These are phyloP conservation scores for Hortiboletus campestris DNA, from an alignment of 768 basidiomycete genomes.

Conservation along the genomic window DNA sequence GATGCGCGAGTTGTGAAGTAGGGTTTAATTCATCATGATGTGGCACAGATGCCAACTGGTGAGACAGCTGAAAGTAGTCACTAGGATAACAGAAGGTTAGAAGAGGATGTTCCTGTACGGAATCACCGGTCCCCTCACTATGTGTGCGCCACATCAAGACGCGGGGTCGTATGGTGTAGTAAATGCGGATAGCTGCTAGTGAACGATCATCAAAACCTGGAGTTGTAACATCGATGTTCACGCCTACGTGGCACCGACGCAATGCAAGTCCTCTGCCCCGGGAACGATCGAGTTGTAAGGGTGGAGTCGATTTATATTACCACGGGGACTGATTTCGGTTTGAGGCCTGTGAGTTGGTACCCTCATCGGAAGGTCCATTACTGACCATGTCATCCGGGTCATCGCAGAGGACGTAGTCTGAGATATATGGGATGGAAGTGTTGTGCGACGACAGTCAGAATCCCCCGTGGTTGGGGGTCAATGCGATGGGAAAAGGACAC, in stretches of 20 bases:
- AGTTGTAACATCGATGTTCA: not conserved
- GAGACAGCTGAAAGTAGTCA: not conserved
- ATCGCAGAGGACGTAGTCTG: slow-evolving; percentile 5
- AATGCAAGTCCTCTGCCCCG: not conserved
- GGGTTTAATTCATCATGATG: not conserved
- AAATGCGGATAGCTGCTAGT: slow-evolving; percentile 3
- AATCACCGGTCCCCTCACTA: slow-evolving; percentile 8
- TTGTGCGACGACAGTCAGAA: not conserved
- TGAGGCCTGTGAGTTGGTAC: not conserved
- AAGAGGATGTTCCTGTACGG: not conserved
- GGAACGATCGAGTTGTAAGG: not conserved
- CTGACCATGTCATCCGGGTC: slow-evolving; percentile 11
- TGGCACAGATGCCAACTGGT: not conserved
- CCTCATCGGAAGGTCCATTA: not conserved
- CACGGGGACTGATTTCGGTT: slow-evolving; percentile 6
- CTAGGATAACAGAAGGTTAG: slow-evolving; percentile 6
- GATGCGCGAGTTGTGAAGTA: not conserved
- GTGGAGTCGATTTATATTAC: not conserved
- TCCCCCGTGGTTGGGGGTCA: slow-evolving; percentile 9
- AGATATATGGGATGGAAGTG: not conserved
- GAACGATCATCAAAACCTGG: slow-evolving; percentile 3
- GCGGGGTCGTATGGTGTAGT: not conserved
- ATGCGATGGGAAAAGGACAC: slow-evolving; percentile 8
- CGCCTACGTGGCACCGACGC: slow-evolving; percentile 9
- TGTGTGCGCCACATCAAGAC: not conserved